phyloP scores from a whole-genome alignment of 1,284 basidiomycete species.

The Boletus semigastroideus region DNA sequence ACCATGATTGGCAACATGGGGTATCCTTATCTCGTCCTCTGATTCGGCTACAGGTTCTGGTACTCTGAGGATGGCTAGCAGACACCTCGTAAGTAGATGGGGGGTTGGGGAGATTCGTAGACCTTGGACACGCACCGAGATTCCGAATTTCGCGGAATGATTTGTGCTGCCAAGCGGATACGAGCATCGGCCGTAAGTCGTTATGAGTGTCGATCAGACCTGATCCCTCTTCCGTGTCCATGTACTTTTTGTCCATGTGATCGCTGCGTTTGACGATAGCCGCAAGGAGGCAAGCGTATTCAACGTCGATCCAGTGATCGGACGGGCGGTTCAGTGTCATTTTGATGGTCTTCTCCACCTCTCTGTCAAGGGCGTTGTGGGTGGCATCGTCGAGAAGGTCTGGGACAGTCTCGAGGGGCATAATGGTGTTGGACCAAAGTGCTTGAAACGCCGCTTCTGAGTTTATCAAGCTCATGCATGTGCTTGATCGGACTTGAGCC shows the following conservation, averaged over 20 bases:
- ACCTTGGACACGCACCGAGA: constrained; percentile 3
- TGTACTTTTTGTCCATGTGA: background rate
- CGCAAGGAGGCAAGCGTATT: background rate
- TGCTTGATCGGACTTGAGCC: no score
- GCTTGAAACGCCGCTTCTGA: no score
- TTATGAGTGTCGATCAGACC: background rate
- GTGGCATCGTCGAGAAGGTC: background rate
- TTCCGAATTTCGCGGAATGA: constrained; percentile 12
- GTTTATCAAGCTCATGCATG: no score
- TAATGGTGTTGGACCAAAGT: background rate
- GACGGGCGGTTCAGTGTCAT: no score
- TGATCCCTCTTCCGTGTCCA: background rate
- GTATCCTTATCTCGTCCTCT: background rate
- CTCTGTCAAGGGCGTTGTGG: background rate
- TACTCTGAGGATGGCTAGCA: constrained; percentile 1
- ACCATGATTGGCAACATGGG: no score
- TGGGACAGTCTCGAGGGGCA: background rate
- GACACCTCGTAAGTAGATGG: background rate
- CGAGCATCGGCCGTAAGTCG: background rate
- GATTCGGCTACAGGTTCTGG: background rate
- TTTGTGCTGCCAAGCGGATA: background rate
- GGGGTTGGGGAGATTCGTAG: background rate
- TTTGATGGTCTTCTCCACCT: background rate
- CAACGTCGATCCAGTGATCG: no score
- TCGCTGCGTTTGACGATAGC: background rate